phyloP scores from a whole-genome alignment of 257 asterid genomes.

The Przewalskia tangutica region DNA sequence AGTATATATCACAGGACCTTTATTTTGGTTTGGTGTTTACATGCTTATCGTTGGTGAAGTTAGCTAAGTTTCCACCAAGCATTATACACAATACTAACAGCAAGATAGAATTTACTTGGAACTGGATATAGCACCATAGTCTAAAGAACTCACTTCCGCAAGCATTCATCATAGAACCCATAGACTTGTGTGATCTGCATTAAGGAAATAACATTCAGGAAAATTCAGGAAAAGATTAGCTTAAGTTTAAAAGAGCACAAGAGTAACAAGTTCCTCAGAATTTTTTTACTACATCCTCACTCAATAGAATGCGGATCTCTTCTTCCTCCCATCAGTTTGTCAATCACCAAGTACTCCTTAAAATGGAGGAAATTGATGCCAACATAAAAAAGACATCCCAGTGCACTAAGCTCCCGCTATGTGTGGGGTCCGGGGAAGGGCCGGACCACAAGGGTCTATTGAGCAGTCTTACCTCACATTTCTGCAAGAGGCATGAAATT shows the following conservation, averaged over 20 bases:
- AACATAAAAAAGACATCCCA: no score
- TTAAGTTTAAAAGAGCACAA: background rate
- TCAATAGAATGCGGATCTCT: background rate
- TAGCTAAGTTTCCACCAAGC: background rate
- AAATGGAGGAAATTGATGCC: background rate
- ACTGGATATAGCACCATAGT: background rate
- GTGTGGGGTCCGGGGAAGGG: no score
- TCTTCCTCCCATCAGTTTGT: conserved; percentile 1
- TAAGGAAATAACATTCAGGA: conserved; percentile 4
- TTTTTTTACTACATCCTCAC: background rate
- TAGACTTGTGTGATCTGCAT: conserved; percentile 51
- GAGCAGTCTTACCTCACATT: no score
- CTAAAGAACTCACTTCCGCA: conserved; percentile 37
- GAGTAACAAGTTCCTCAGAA: background rate
- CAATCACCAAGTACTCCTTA: background rate
- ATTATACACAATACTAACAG: background rate
- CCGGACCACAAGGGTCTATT: no score
- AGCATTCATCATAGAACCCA: conserved; percentile 48
- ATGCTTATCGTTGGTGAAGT: background rate
- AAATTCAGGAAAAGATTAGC: background rate
- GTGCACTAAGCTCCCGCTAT: no score
- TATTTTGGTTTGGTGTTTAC: background rate
- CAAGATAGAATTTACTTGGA: background rate
- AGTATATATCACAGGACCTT: background rate
- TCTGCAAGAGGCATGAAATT: no score